Base-by-base conservation (phyloP, 1,139 yeast species). In the Saccharomyces pastorianus region DNA sequence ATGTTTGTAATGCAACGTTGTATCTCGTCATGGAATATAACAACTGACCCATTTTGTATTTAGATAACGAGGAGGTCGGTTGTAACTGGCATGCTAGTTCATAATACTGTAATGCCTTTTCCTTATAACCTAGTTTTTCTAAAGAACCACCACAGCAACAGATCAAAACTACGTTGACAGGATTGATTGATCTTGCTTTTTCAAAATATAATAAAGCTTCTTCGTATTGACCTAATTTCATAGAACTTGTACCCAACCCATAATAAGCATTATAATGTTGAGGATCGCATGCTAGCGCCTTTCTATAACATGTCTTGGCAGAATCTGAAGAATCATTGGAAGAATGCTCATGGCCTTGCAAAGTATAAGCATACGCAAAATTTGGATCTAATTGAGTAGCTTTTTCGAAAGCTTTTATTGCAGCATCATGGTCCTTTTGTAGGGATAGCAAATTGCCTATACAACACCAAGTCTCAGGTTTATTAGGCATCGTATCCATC, bases 111-210 rank as follows among this genome's bases (percentile, higher is more conserved):
- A 93, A 72, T 0, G 99, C 98, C 55, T 85, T 79, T 17, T 81
- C 83, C 59, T 78, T 78, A 62, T 82, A 81, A 20, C 85, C 85
- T 51, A 84, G 67, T 64, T 87, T 87, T 66, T 93, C 99, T 52
- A 88, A 74, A 26, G 91, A 95, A 86, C 91, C 88, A 11, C 99
- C 99, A 56, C 91, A 84, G 69, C 98, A 93, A 69, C 97, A 91
- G 5, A 90, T 82, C 62, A 95, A 76, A 46, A 95, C 91, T 6
- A 89, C 88, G 69, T 95, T 95, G 48, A 85, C 85, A 0, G 98
- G 97, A 65, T 93, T 93, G 53, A 93, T 88, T 46, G 85, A 81
- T 23, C 88, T 82, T 0, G 99, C 99, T 64, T 86, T 87, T 51
- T 89, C 76, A 73, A 93, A 90, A 70, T 90, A 96, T 58, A 83